Conservation (phyloP, 208 protist genomes). For the Borovskyia barvae region DNA sequence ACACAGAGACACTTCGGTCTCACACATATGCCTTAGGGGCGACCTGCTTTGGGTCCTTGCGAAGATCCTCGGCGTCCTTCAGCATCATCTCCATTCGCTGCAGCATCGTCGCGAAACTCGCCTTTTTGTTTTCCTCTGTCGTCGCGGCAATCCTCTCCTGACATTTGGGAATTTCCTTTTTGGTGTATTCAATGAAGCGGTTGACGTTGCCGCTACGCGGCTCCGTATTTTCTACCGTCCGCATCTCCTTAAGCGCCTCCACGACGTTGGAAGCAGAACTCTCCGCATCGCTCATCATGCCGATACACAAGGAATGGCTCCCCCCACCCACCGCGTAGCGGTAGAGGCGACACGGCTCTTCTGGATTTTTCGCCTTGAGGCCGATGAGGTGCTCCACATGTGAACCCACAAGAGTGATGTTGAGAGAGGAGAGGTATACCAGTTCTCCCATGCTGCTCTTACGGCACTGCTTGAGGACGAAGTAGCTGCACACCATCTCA, state of each 20-base stretch:
- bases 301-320: slow-evolving; percentile 41
- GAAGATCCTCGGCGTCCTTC: slow-evolving; percentile 64
- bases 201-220: slow-evolving; percentile 80
- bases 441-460: slow-evolving; percentile 28
- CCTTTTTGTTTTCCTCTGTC: slow-evolving; percentile 38
- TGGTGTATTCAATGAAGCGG: slow-evolving; percentile 73
- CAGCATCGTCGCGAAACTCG: slow-evolving; percentile 32
- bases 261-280: slow-evolving; percentile 28
- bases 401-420: slow-evolving; percentile 45
- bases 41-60: slow-evolving; percentile 37
- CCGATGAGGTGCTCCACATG: slow-evolving; percentile 41
- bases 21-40: slow-evolving; percentile 50
- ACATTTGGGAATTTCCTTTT: slow-evolving; percentile 52
- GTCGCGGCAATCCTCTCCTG: slow-evolving; percentile 37
- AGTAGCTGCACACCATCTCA: slow-evolving; percentile 60
- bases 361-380: slow-evolving; percentile 49
- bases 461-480: slow-evolving; percentile 65
- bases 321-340: slow-evolving; percentile 73
- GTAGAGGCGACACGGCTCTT: slow-evolving; percentile 44
- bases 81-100: slow-evolving; percentile 78
- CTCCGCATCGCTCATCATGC: slow-evolving; percentile 35
- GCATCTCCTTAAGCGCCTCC: slow-evolving; percentile 30
- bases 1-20: too few relatives aligned
- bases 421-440: slow-evolving; percentile 69
- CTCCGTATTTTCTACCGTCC: slow-evolving; percentile 48